Conservation (phyloP, 805 yeast genomes). For the Teunomyces atbi region DNA sequence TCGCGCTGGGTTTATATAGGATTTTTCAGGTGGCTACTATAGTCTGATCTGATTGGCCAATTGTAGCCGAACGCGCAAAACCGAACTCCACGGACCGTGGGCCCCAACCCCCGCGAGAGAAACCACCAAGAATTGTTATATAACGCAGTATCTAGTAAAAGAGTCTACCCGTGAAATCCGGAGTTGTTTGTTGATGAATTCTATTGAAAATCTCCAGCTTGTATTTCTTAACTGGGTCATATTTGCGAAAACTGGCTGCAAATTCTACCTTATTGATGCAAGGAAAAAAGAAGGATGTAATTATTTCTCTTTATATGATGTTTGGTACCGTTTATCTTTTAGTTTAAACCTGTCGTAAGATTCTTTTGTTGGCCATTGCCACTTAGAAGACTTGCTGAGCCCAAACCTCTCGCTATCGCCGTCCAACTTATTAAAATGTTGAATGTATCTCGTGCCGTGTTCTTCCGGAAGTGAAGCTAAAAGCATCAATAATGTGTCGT, state of each 20-base stretch:
- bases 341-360: background rate
- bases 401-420: slow-evolving; percentile 3
- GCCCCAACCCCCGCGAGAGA: background rate
- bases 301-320: too few species aligned
- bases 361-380: slow-evolving; percentile 9
- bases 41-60: background rate
- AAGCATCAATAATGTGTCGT: slow-evolving; percentile 37
- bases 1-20: slow-evolving; percentile 2
- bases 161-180: background rate
- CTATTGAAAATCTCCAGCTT: too few species aligned
- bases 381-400: background rate
- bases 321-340: background rate
- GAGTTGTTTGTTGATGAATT: background rate
- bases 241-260: background rate
- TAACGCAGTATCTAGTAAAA: background rate
- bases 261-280: too few species aligned
- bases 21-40: background rate
- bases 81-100: background rate
- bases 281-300: too few species aligned
- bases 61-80: slow-evolving; percentile 1
- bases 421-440: slow-evolving; percentile 28
- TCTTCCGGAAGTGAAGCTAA: slow-evolving; percentile 38
- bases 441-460: slow-evolving; percentile 35
- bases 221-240: too few species aligned
- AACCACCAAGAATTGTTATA: background rate